A percentile compares a stretch with the other conserved stretches of the same genome.
Conservation (phyloP, 768 basidiomycete genomes). For the Kwoniella botswanensis region DNA sequence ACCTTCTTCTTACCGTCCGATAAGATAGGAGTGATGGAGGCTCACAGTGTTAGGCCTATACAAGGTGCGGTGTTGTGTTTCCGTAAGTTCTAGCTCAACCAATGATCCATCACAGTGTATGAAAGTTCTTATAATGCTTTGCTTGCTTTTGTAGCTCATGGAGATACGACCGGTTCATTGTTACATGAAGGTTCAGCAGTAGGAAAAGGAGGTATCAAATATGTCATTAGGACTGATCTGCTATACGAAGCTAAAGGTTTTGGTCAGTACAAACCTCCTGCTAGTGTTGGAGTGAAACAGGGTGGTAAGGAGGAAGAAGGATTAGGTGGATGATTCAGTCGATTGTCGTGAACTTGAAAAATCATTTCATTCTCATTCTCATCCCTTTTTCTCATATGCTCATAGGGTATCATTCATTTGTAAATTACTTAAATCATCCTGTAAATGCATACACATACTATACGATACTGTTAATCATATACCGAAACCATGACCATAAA, state of each 20-base stretch:
- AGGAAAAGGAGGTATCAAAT: constrained; percentile 54
- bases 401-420: no score
- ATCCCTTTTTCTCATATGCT: no score
- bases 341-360: not conserved
- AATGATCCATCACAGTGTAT: no score
- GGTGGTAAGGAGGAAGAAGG: constrained; percentile 51
- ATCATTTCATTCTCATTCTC: no score
- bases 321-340: constrained; percentile 35
- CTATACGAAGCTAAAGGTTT: constrained; percentile 57
- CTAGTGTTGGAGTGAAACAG: constrained; percentile 43
- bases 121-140: not conserved
- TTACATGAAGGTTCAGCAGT: constrained; percentile 59
- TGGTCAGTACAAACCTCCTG: constrained; percentile 52
- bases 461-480: no score
- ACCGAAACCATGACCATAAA: no score
- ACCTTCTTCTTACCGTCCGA: constrained; percentile 66
- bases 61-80: constrained; percentile 65
- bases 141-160: constrained; percentile 45
- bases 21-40: constrained; percentile 61
- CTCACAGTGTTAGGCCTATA: constrained; percentile 63
- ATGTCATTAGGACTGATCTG: constrained; percentile 58
- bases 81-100: constrained; percentile 51
- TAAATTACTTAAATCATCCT: no score
- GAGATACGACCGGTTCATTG: constrained; percentile 56
- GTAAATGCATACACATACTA: no score